phyloP scores from a whole-genome alignment of 805 yeast species.

The Starmerella bombi region DNA sequence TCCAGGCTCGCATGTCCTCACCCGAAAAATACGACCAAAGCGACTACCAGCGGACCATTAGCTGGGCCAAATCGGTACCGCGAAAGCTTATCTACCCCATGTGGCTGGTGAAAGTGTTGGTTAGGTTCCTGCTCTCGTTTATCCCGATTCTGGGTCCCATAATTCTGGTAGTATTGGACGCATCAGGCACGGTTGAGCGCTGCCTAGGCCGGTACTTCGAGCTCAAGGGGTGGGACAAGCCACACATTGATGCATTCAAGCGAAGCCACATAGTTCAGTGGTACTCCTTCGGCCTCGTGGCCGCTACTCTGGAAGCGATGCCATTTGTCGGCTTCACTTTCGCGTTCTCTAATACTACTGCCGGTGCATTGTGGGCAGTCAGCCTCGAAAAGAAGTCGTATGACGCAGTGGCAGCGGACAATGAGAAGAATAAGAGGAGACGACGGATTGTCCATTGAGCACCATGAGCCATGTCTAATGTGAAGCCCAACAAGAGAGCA shows the following conservation, averaged over 20 bases:
- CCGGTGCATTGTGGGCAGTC: slow-evolving; percentile 31
- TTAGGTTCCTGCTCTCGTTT: slow-evolving; percentile 32
- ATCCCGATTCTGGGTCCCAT: slow-evolving; percentile 53
- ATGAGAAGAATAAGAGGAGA: neutral
- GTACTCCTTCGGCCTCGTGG: slow-evolving; percentile 27
- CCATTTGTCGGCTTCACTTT: slow-evolving; percentile 29
- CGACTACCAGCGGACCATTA: slow-evolving; percentile 28
- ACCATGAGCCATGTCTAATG: too few relatives aligned
- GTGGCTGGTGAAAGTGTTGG: slow-evolving; percentile 30
- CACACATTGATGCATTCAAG: slow-evolving; percentile 30
- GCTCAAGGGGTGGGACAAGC: slow-evolving; percentile 37
- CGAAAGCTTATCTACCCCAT: slow-evolving; percentile 30
- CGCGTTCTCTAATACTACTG: slow-evolving; percentile 28
- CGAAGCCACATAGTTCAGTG: slow-evolving; percentile 24
- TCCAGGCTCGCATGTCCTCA: slow-evolving; percentile 28
- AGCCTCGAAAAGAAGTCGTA: slow-evolving; percentile 19
- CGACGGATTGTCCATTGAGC: too few relatives aligned
- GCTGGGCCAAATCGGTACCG: slow-evolving; percentile 30
- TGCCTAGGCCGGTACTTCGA: slow-evolving; percentile 46
- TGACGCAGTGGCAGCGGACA: neutral
- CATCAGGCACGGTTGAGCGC: slow-evolving; percentile 41
- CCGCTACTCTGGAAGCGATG: slow-evolving; percentile 28
- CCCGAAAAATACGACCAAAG: slow-evolving; percentile 22
- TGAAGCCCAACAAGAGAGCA: too few relatives aligned
- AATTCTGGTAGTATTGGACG: slow-evolving; percentile 36